Percentiles rank a stretch among this genome's conserved stretches.
Evolutionary conservation across 768 basidiomycete species (phyloP).

Genomic region (Lactarius sp.): DNA sequence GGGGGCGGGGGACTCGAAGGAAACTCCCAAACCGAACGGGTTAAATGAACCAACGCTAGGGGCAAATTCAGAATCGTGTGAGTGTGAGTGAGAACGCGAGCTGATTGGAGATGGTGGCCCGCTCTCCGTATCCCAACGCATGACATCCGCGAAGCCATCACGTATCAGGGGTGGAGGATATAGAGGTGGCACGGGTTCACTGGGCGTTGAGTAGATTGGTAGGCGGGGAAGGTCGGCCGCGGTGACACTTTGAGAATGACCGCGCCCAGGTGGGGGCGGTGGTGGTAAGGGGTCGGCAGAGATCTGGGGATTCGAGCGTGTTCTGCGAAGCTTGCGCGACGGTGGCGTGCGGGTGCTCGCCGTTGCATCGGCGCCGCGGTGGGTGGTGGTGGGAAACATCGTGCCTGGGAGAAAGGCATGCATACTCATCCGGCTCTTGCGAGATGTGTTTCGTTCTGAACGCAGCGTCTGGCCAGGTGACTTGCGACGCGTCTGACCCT

Average conservation of each 20-base stretch:
- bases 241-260: constrained; percentile 77
- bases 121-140: constrained; percentile 49
- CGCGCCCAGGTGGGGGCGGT: constrained; percentile 44
- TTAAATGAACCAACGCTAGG: constrained; percentile 36
- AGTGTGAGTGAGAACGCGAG: constrained; percentile 29
- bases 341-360: constrained; percentile 32
- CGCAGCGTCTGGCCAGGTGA: constrained; percentile 17
- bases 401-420: constrained; percentile 48
- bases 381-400: constrained; percentile 43
- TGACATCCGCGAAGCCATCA: constrained; percentile 61
- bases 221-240: constrained; percentile 56
- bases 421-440: constrained; percentile 65
- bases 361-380: constrained; percentile 6
- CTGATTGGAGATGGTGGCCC: constrained; percentile 38
- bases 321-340: constrained; percentile 61
- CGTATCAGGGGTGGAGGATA: constrained; percentile 31
- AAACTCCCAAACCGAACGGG: constrained; percentile 62
- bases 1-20: constrained; percentile 59
- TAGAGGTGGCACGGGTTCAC: constrained; percentile 8
- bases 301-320: constrained; percentile 67
- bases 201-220: constrained; percentile 16
- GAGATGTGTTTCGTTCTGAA: constrained; percentile 26
- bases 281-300: constrained; percentile 26
- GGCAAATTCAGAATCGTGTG: constrained; percentile 8
- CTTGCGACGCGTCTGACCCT: constrained; percentile 6